Evolutionary conservation across 148 eudicot genomes (phyloP).

Genomic region (Suaeda aralocaspica): DNA sequence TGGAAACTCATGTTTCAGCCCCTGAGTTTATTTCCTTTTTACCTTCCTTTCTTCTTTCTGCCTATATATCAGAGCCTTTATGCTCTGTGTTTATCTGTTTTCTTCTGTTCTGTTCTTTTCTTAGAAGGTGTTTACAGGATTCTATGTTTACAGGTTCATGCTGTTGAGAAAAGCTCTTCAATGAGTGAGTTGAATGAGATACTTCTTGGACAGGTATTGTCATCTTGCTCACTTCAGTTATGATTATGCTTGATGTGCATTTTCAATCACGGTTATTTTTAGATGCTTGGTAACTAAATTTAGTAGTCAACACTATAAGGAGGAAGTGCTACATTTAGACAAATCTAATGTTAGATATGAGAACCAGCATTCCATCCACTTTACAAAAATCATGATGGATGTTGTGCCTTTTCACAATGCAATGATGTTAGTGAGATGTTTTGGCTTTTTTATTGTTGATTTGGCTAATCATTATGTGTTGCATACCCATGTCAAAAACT

Average conservation of each 20-base stretch:
- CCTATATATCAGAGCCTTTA: background rate
- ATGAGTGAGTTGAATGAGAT: constrained; percentile 96
- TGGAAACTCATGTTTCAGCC: background rate
- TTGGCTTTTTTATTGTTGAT: background rate
- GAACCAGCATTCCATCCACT: no score
- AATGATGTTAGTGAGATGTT: background rate
- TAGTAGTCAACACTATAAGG: no score
- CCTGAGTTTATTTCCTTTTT: background rate
- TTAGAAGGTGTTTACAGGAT: background rate
- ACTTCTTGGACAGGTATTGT: constrained; percentile 87
- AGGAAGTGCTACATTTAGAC: no score
- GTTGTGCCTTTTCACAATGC: background rate
- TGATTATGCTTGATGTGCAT: background rate
- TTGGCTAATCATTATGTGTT: no score
- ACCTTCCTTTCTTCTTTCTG: background rate
- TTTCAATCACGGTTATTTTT: no score
- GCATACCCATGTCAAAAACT: no score
- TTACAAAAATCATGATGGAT: no score
- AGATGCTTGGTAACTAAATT: no score
- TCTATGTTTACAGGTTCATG: constrained; percentile 66
- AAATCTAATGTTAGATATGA: no score
- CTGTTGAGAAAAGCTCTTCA: constrained; percentile 87
- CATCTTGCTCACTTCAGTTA: constrained; percentile 6
- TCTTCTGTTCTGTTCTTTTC: background rate
- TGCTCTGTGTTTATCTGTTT: background rate